Conservation (phyloP, 2,329 filamentous ascomycete genomes). For the Pseudogymnoascus sp. region DNA sequence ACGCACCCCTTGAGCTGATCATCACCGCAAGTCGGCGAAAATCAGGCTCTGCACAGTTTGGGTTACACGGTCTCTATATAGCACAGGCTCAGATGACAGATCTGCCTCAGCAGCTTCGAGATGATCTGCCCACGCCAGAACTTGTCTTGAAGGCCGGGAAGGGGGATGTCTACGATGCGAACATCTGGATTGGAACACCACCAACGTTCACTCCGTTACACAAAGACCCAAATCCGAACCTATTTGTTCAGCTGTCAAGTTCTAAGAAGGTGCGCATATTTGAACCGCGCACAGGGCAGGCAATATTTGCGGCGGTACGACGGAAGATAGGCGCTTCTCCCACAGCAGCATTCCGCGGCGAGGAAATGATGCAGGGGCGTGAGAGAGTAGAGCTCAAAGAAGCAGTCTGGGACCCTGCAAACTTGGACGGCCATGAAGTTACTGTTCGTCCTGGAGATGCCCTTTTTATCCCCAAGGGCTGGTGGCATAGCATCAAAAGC, state of each 20-base stretch:
- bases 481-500: conserved; percentile 80
- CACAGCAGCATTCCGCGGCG: conserved; percentile 49
- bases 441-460: conserved; percentile 57
- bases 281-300: conserved; percentile 52
- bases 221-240: conserved; percentile 86
- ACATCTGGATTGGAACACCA: conserved; percentile 79
- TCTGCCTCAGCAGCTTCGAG: conserved; percentile 53
- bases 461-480: conserved; percentile 71
- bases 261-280: conserved; percentile 67
- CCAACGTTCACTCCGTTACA: conserved; percentile 89
- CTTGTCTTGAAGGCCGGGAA: conserved; percentile 56
- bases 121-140: conserved; percentile 60
- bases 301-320: conserved; percentile 51
- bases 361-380: conserved; percentile 84
- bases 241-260: conserved; percentile 77
- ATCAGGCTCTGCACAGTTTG: not conserved
- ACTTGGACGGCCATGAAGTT: conserved; percentile 27
- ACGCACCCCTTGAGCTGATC: conserved; percentile 31
- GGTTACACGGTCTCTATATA: conserved; percentile 57
- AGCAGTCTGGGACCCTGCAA: conserved; percentile 55
- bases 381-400: conserved; percentile 60
- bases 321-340: conserved; percentile 30
- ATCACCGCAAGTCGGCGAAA: conserved; percentile 14
- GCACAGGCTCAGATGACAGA: conserved; percentile 69
- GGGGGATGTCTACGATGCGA: conserved; percentile 80